phyloP scores from a whole-genome alignment of 129 eudicot genomes.

The Silybum marianum region DNA sequence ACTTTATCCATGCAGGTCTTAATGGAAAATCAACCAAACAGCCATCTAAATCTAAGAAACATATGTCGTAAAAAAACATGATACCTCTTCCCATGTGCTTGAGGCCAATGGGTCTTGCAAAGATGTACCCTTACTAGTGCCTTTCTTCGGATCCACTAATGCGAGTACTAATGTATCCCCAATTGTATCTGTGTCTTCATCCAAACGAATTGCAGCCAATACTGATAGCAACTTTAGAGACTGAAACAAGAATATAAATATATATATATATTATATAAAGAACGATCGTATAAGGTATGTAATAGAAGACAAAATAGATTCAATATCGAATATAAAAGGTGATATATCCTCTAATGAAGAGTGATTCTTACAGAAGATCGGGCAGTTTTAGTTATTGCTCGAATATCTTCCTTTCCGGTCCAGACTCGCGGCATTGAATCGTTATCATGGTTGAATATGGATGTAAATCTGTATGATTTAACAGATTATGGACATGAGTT shows the following conservation, averaged over 20 bases:
- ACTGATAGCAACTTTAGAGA: constrained; percentile 80
- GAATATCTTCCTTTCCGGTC: constrained; percentile 97
- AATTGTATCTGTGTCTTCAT: constrained; percentile 62
- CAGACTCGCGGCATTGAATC: constrained; percentile 99
- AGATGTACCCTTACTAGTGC: constrained; percentile 42
- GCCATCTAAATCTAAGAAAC: not conserved
- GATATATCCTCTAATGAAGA: not conserved
- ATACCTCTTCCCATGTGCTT: constrained; percentile 93
- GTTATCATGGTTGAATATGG: constrained; percentile 83
- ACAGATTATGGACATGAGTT: not conserved
- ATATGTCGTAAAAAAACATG: not conserved
- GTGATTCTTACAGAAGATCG: constrained; percentile 79
- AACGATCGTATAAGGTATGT: not conserved
- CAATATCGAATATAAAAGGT: not conserved
- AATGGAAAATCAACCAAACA: too few relatives aligned
- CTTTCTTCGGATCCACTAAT: constrained; percentile 58
- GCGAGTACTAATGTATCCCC: constrained; percentile 77
- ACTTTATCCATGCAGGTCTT: too few relatives aligned
- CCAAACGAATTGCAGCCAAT: constrained; percentile 87
- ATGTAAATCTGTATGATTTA: constrained; percentile 61
- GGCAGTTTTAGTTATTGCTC: constrained; percentile 87
- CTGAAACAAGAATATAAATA: constrained; percentile 34
- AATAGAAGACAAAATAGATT: constrained; percentile 3
- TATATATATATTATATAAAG: not conserved
- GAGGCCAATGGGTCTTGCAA: constrained; percentile 83